A percentile compares a stretch with the other conserved stretches of the same genome.
Conservation (phyloP, 345 rosid genomes). For the Cardamine occulta region DNA sequence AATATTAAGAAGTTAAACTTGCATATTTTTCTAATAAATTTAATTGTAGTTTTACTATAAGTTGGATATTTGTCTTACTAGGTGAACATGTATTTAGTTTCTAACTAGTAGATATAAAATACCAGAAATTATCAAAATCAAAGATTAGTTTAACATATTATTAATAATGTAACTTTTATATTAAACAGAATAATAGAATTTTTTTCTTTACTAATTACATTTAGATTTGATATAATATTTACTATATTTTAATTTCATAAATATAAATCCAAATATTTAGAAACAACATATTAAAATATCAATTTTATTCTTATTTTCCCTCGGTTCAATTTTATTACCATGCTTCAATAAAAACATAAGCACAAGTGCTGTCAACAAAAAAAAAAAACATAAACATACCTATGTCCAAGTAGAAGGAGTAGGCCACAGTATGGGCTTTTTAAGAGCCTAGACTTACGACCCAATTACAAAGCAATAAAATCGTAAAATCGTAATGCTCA, state of each 20-base stretch:
- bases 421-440: neutral
- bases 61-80: slow-evolving; percentile 13
- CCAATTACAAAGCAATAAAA: neutral
- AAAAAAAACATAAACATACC: neutral
- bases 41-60: neutral
- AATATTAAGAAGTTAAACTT: neutral
- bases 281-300: neutral
- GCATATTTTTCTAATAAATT: neutral
- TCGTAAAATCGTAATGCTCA: neutral
- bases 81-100: neutral
- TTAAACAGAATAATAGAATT: too few species aligned
- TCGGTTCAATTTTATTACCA: too few species aligned
- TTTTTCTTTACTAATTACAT: neutral
- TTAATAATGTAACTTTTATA: too few species aligned
- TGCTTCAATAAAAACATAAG: too few species aligned
- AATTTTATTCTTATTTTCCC: too few species aligned
- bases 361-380: too few species aligned
- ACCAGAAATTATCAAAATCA: too few species aligned
- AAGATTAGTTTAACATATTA: too few species aligned
- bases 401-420: neutral
- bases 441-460: neutral
- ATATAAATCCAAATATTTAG: neutral
- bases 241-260: neutral
- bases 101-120: too few species aligned
- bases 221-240: neutral